phyloP scores from a whole-genome alignment of 495 filamentous ascomycete genomes.

The Melanomma pulvis-pyrius region DNA sequence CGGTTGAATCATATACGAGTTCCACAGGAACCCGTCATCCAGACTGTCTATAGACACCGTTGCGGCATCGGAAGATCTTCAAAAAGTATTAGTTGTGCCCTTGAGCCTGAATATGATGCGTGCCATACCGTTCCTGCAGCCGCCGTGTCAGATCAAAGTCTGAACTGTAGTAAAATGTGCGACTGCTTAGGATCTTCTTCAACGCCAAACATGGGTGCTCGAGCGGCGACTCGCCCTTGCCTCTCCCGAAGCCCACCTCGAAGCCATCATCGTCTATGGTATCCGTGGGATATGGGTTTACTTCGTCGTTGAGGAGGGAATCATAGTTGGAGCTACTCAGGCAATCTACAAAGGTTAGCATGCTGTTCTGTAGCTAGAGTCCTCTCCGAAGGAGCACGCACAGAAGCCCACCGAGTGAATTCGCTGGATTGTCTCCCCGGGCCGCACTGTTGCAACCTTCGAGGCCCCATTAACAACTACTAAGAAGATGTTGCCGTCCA shows the following conservation, averaged over 20 bases:
- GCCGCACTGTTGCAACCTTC: constrained; percentile 78
- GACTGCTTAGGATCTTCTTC: constrained; percentile 87
- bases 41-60: constrained; percentile 55
- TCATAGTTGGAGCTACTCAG: constrained; percentile 84
- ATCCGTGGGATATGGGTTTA: constrained; percentile 57
- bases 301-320: constrained; percentile 64
- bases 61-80: constrained; percentile 39
- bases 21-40: constrained; percentile 92
- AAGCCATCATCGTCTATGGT: constrained; percentile 54
- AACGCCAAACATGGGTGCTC: constrained; percentile 89
- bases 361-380: neutral
- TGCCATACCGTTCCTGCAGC: constrained; percentile 79
- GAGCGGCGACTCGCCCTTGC: constrained; percentile 64
- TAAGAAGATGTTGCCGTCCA: constrained; percentile 84
- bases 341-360: constrained; percentile 60
- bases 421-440: constrained; percentile 83
- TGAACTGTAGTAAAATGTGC: constrained; percentile 97
- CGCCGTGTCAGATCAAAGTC: constrained; percentile 96
- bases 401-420: constrained; percentile 88
- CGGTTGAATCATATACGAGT: constrained; percentile 95
- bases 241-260: constrained; percentile 60
- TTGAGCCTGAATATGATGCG: neutral
- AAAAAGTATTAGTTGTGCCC: neutral
- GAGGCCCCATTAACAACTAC: constrained; percentile 81
- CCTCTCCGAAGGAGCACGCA: constrained; percentile 44